Conservation (phyloP, 139 green algal genomes). For the Micractinium sp. region DNA sequence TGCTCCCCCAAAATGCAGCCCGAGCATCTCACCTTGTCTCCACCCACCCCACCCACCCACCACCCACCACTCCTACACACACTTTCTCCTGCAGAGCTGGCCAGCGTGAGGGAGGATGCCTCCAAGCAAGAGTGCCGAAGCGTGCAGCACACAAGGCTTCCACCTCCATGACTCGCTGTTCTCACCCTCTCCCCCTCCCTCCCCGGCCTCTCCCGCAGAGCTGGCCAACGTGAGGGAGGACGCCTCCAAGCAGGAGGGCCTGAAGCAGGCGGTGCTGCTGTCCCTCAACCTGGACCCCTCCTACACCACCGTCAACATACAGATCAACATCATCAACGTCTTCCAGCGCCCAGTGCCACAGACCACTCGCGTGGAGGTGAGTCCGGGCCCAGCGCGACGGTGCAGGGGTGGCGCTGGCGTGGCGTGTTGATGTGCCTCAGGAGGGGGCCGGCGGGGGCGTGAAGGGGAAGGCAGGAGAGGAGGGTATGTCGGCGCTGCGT, state of each 20-base stretch:
- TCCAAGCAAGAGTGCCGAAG: background rate
- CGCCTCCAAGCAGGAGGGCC: background rate
- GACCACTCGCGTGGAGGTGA: background rate
- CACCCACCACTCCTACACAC: too few species aligned
- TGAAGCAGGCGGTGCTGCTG: slow-evolving; percentile 11
- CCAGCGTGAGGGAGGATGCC: background rate
- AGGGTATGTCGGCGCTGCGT: background rate
- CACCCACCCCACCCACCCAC: too few species aligned
- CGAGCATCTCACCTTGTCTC: too few species aligned
- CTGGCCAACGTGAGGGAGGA: background rate
- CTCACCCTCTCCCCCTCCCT: background rate
- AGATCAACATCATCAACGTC: background rate
- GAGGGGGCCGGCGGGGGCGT: background rate
- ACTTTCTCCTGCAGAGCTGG: background rate
- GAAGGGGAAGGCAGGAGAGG: background rate
- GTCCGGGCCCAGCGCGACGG: background rate
- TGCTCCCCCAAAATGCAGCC: too few species aligned
- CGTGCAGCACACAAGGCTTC: too few species aligned
- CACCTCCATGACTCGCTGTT: too few species aligned
- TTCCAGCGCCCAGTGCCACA: background rate
- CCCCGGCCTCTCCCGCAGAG: background rate
- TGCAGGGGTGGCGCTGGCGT: background rate
- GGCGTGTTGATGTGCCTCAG: background rate
- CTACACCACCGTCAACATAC: background rate
- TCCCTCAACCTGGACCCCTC: background rate